Evolutionary conservation across 805 yeast species (phyloP), one percentile per base, ranked within the genome.

Genomic region (Suhomyces sp.): DNA sequence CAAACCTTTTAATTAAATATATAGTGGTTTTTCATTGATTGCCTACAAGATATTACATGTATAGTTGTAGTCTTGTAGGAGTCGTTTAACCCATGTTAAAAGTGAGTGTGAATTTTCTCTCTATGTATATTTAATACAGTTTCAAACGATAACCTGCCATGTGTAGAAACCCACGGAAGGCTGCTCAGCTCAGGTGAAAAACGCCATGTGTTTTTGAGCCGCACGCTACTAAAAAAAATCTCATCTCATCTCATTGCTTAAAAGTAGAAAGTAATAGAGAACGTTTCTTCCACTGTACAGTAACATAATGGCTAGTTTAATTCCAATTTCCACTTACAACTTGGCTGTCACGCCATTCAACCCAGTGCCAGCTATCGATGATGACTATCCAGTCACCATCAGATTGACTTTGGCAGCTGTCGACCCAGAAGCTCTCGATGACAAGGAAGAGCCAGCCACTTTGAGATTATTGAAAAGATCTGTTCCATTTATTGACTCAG

Each of bases 321-420:
- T 88, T 58, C 97, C 98, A 57, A 76, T 92, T 69, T 86, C 96
- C 58, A 85, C 97, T 17, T 92, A 84, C 78, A 86, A 86, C 77
- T 79, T 90, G 72, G 90, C 88, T 61, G 80, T 93, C 58, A 78
- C 81, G 71, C 99, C 99, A 61, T 94, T 87, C 67, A 77, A 82
- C 61, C 96, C 97, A 60, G 84, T 85, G 43, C 91, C 91, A 48
- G 96, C 97, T 54, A 83, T 89, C 66, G 89, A 86, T 57, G 86
- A 84, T 54, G 96, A 87, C 54, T 85, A 84, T 69, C 97, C 97
- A 48, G 87, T 89, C 60, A 86, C 97, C 56, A 84, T 93, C 60
- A 88, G 96, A 73, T 71, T 93, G 64, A 92, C 98, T 49, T 81
- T 93, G 82, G 99, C 97, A 57, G 96, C 99, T 54, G 79, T 94